A percentile compares a stretch with the other conserved stretches of the same genome.
These are phyloP conservation scores for Pythium monospermum DNA, from an alignment of 352 stramenopile genomes.

Conservation along the genomic window DNA sequence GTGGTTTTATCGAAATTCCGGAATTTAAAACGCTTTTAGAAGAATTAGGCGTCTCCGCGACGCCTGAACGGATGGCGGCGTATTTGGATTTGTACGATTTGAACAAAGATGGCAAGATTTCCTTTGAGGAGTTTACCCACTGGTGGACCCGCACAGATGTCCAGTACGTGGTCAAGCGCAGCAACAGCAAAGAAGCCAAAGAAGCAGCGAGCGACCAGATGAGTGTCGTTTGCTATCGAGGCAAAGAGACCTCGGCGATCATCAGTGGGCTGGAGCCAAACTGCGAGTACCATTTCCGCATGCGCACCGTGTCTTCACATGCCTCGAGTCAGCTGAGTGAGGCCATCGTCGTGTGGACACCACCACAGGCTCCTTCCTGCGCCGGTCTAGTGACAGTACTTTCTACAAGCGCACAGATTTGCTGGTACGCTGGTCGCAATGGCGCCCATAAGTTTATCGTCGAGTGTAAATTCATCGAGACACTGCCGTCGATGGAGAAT, in stretches of 20 bases:
- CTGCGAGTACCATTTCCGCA: conserved; percentile 77
- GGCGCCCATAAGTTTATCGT: conserved; percentile 70
- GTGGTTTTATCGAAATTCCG: conserved; percentile 71
- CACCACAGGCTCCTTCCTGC: conserved; percentile 46
- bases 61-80: conserved; percentile 71
- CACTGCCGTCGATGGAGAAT: conserved; percentile 22
- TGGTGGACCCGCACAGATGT: conserved; percentile 86
- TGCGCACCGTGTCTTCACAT: conserved; percentile 73
- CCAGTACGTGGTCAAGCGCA: conserved; percentile 82
- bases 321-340: conserved; percentile 73
- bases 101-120: conserved; percentile 79
- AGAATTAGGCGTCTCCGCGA: conserved; percentile 79
- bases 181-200: conserved; percentile 25
- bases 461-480: conserved; percentile 73
- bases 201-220: conserved; percentile 31
- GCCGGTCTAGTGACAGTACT: conserved; percentile 52
- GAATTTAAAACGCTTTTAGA: conserved; percentile 84
- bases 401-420: conserved; percentile 47
- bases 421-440: conserved; percentile 76
- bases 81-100: conserved; percentile 83
- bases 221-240: conserved; percentile 70
- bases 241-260: conserved; percentile 32
- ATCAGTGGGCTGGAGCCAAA: conserved; percentile 79
- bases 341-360: conserved; percentile 65
- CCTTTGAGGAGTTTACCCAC: conserved; percentile 78